phyloP scores from a whole-genome alignment of 75 land plant genomes.

The Picea glauca region DNA sequence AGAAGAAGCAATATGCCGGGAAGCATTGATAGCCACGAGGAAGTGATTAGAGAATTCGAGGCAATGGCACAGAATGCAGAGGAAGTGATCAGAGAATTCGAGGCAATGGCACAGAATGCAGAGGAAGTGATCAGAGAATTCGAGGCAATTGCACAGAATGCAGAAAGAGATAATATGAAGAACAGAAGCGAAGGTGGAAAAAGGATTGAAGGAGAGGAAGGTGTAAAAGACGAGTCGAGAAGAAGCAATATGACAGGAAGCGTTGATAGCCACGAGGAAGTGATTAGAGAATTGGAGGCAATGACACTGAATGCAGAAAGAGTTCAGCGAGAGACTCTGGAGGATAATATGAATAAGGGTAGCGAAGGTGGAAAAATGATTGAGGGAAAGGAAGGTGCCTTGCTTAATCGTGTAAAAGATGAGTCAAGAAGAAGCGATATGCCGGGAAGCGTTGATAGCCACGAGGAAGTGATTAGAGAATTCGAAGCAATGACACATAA shows the following conservation, averaged over 20 bases:
- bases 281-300: constrained; percentile 37
- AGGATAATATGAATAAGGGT: not conserved
- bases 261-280: not conserved
- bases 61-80: too few relatives aligned
- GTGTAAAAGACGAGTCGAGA: not conserved
- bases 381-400: too few relatives aligned
- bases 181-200: too few relatives aligned
- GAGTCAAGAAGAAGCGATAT: not conserved
- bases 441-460: not conserved
- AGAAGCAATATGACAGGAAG: not conserved
- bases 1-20: not conserved
- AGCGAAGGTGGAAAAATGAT: too few relatives aligned
- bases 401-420: not conserved
- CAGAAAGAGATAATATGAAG: not conserved
- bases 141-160: constrained; percentile 32
- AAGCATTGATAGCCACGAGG: not conserved
- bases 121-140: constrained; percentile 20
- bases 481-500: constrained; percentile 37
- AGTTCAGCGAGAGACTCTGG: constrained; percentile 33
- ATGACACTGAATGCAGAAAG: constrained; percentile 27
- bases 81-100: too few relatives aligned
- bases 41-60: not conserved
- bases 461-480: constrained; percentile 17
- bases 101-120: too few relatives aligned
- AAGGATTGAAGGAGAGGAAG: too few relatives aligned